Conservation (phyloP, 2,329 filamentous ascomycete species). For the Ceratocystis smalleyi region DNA sequence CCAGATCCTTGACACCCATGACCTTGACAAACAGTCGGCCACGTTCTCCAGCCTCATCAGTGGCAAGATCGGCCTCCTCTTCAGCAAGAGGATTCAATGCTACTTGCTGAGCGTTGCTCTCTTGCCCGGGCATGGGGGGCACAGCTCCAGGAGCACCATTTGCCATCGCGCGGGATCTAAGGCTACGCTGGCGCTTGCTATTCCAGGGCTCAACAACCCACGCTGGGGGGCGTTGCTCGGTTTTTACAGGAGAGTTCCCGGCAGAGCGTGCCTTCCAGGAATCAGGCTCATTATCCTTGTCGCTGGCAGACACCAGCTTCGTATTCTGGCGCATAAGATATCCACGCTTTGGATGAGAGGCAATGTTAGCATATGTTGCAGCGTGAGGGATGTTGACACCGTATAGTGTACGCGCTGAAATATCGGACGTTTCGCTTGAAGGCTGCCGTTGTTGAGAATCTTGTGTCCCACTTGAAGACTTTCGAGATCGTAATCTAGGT, state of each 20-base stretch:
- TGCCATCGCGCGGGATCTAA: slow-evolving; percentile 28
- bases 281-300: slow-evolving; percentile 45
- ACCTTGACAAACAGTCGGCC: slow-evolving; percentile 95
- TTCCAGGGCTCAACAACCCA: slow-evolving; percentile 99
- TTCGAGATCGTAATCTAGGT: not conserved
- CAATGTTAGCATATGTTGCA: slow-evolving; percentile 43
- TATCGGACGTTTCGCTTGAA: slow-evolving; percentile 7
- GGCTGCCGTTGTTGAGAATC: not conserved
- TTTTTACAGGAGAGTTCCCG: slow-evolving; percentile 55
- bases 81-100: slow-evolving; percentile 53
- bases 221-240: slow-evolving; percentile 60
- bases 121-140: slow-evolving; percentile 75
- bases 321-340: slow-evolving; percentile 98
- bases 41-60: slow-evolving; percentile 69
- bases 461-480: slow-evolving; percentile 5
- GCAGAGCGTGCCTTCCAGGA: slow-evolving; percentile 41
- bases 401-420: slow-evolving; percentile 5
- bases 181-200: slow-evolving; percentile 53
- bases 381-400: slow-evolving; percentile 14
- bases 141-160: slow-evolving; percentile 41
- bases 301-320: slow-evolving; percentile 86
- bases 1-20: slow-evolving; percentile 91
- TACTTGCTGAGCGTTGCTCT: slow-evolving; percentile 50
- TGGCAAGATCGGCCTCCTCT: slow-evolving; percentile 45
- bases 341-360: slow-evolving; percentile 61